These are phyloP conservation scores for Mallotus nudiflorus DNA, from an alignment of 345 rosid genomes.

Conservation along the genomic window DNA sequence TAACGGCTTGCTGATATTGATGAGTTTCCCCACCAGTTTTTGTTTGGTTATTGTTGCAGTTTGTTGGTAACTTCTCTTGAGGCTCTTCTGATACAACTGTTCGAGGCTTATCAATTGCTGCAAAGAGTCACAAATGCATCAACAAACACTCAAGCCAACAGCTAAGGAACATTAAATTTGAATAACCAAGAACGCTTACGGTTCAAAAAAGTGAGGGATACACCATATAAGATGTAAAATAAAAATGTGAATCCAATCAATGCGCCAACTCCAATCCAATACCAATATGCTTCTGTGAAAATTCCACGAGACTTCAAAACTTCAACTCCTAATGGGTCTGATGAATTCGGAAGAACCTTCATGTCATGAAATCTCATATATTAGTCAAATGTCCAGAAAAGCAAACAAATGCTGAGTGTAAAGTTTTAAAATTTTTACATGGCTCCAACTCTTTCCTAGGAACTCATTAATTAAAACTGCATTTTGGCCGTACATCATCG, in stretches of 20 bases:
- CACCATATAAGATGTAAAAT: constrained; percentile 1
- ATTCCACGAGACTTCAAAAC: constrained; percentile 12
- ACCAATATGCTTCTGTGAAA: constrained; percentile 12
- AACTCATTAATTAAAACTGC: constrained; percentile 11
- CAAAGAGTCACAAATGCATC: background rate
- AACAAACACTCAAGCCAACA: constrained; percentile 33
- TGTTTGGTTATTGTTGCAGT: background rate
- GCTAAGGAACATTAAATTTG: background rate
- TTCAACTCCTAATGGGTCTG: constrained; percentile 5
- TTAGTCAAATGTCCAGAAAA: background rate
- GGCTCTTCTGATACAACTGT: constrained; percentile 26
- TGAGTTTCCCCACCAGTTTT: background rate
- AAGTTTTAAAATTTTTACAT: constrained; percentile 3
- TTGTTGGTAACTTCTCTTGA: background rate
- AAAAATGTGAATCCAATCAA: constrained; percentile 5
- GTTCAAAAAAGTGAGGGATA: constrained; percentile 12
- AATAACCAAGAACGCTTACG: constrained; percentile 3
- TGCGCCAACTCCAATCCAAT: constrained; percentile 21
- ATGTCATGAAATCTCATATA: background rate
- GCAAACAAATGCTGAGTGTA: background rate
- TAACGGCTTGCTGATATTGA: background rate
- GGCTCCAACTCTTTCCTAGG: constrained; percentile 16
- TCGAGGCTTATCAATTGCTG: background rate
- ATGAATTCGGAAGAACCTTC: constrained; percentile 15
- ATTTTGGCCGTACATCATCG: constrained; percentile 23